Evolutionary conservation across 352 stramenopile species (phyloP).

Genomic region (Globisporangium solare): DNA sequence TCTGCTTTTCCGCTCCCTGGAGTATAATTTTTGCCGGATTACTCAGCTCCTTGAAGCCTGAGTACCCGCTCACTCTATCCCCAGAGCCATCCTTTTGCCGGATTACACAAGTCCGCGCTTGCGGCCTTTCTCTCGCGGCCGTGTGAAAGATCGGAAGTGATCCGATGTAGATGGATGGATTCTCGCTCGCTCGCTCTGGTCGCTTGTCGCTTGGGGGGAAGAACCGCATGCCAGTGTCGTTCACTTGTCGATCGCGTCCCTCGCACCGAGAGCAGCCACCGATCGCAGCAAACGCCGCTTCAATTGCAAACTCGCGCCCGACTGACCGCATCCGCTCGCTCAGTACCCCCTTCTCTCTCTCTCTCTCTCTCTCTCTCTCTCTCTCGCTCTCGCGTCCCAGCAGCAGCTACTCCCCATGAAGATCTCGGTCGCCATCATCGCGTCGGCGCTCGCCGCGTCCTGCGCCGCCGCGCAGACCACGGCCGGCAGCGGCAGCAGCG

Average conservation of each 20-base stretch:
- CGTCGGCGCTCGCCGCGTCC: slow-evolving; percentile 13
- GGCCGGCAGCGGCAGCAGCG: not conserved
- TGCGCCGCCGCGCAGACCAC: slow-evolving; percentile 10
- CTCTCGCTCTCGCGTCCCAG: not conserved
- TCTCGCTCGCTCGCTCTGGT: slow-evolving; percentile 2
- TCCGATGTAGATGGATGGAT: not conserved
- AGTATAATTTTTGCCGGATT: too few relatives aligned
- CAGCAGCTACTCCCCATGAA: slow-evolving; percentile 4
- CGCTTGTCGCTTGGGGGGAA: too few relatives aligned
- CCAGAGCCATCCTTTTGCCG: too few relatives aligned
- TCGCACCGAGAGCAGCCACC: too few relatives aligned
- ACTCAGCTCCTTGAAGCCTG: too few relatives aligned
- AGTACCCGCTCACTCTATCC: too few relatives aligned
- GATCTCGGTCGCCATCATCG: slow-evolving; percentile 7
- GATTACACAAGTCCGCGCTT: too few relatives aligned
- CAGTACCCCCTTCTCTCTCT: slow-evolving; percentile 6
- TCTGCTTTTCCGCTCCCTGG: too few relatives aligned
- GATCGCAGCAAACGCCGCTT: too few relatives aligned
- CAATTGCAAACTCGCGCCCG: slow-evolving; percentile 9
- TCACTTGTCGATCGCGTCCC: not conserved
- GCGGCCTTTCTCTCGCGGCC: not conserved
- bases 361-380: too few relatives aligned
- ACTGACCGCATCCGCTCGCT: slow-evolving; percentile 10
- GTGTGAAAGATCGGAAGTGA: slow-evolving; percentile 6
- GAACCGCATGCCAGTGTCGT: too few relatives aligned